Conservation (phyloP, 202 grass and related monocot genomes). For the Schoenoplectus tabernaemontani region DNA sequence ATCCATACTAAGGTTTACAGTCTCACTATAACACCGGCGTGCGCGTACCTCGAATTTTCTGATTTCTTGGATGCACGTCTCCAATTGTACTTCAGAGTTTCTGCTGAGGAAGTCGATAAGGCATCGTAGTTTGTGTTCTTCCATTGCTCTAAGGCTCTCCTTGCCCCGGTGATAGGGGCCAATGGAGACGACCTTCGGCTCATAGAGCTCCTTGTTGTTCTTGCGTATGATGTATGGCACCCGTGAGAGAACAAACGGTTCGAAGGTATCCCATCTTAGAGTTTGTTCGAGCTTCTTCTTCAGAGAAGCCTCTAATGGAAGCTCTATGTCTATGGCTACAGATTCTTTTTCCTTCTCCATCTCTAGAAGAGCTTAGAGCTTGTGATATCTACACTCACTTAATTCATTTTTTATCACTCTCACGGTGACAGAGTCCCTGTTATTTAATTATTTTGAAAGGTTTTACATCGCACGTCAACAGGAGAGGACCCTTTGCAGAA, state of each 20-base stretch:
- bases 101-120: conserved; percentile 43
- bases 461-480: background rate
- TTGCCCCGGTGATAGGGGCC: conserved; percentile 46
- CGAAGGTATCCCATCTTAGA: conserved; percentile 1
- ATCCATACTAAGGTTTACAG: background rate
- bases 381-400: background rate
- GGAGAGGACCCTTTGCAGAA: background rate
- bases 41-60: conserved; percentile 24
- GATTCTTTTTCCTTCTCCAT: conserved; percentile 8
- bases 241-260: conserved; percentile 47
- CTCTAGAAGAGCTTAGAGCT: background rate
- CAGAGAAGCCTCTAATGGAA: background rate
- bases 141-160: conserved; percentile 40
- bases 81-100: conserved; percentile 10
- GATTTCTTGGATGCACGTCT: conserved; percentile 19
- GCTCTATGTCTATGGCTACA: conserved; percentile 8
- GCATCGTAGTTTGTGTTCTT: conserved; percentile 54
- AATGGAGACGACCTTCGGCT: conserved; percentile 53
- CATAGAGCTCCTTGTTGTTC: conserved; percentile 48
- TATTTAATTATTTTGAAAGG: background rate
- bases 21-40: conserved; percentile 37
- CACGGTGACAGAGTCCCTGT: background rate
- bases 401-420: background rate
- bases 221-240: conserved; percentile 38
- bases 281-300: conserved; percentile 13